Base-by-base conservation (phyloP, 2,329 filamentous ascomycete genomes). In the Sarocladium strictum region DNA sequence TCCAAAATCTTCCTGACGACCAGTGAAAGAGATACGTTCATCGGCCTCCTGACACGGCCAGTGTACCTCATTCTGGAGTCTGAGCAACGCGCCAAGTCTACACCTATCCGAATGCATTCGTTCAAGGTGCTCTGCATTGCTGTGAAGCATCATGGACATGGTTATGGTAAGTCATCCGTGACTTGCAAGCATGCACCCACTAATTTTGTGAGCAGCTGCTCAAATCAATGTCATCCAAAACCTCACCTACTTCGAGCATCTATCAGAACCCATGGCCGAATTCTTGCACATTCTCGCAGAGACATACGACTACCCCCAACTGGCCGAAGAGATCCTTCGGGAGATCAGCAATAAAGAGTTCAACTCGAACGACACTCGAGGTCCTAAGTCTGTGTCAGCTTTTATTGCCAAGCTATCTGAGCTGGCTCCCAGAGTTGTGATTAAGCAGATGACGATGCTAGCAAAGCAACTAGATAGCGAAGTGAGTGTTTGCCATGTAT, bases 231-330 rank as follows among this genome's bases (percentile, higher is more conserved):
- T 99, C 64, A 92, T 97, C 54, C 94, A 99, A 69, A 97, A 94
- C 66, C 74, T 99, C 61, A 96, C 94, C 4, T 99, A 99, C 68
- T 99, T 97, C 64, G 94, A 99, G 72, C 94, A 99, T 70, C 75
- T 99, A n/a, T 93, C 94, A 0, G 94, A 99, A 66, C 94, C 94
- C 1, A 99, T 99, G 94, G 94, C 94, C 29, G 95, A 99, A 68
- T 96, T 99, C 63, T 76, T 99, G 3, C 90, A 97, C 63, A 99
- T 97, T 64, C 77, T 99, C 24, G 87, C 92, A 1, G 92, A 97
- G 67, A 93, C 97, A 74, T 99, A 97, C 73, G 94, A 99, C 71
- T 96, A 97, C 67, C 89, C 92, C 15, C 94, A 99, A 65, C 79
- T 99, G 9, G 87, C 91, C 3, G 94, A 97, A 67, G 94, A 99